phyloP scores from a whole-genome alignment of 1,139 yeast species.

The Diutina scorzettiae region DNA sequence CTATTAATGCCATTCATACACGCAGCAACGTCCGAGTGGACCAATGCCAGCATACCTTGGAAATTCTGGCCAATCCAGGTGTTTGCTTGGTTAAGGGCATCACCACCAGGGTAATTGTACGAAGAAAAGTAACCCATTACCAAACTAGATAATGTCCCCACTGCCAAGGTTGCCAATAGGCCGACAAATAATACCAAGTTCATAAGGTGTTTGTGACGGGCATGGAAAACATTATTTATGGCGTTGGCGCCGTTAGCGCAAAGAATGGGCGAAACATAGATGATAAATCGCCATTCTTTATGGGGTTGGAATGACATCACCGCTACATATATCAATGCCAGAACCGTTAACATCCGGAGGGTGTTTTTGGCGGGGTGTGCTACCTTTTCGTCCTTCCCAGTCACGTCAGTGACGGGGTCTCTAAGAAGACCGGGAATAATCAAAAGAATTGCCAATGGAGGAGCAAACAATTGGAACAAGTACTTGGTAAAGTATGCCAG shows the following conservation, averaged over 20 bases:
- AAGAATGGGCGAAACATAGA: conserved; percentile 62
- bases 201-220: conserved; percentile 12
- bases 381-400: conserved; percentile 15
- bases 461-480: conserved; percentile 40
- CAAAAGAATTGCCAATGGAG: conserved; percentile 48
- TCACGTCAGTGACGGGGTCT: conserved; percentile 27
- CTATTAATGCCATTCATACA: conserved; percentile 83
- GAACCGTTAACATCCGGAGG: conserved; percentile 20
- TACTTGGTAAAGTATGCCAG: conserved; percentile 46
- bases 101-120: conserved; percentile 84
- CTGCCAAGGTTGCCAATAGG: conserved; percentile 17
- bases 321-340: conserved; percentile 42
- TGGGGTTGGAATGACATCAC: conserved; percentile 77
- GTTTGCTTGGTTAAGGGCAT: conserved; percentile 49
- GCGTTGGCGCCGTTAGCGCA: conserved; percentile 58
- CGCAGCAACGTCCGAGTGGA: conserved; percentile 70
- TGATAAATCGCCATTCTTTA: conserved; percentile 88
- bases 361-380: conserved; percentile 27
- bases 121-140: conserved; percentile 53
- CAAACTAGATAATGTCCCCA: conserved; percentile 32
- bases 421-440: conserved; percentile 27
- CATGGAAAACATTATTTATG: conserved; percentile 27
- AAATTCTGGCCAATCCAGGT: conserved; percentile 14
- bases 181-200: conserved; percentile 19
- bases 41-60: conserved; percentile 15